These are phyloP conservation scores for Cytospora piceae DNA, from an alignment of 2,329 filamentous ascomycete species.

Conservation along the genomic window DNA sequence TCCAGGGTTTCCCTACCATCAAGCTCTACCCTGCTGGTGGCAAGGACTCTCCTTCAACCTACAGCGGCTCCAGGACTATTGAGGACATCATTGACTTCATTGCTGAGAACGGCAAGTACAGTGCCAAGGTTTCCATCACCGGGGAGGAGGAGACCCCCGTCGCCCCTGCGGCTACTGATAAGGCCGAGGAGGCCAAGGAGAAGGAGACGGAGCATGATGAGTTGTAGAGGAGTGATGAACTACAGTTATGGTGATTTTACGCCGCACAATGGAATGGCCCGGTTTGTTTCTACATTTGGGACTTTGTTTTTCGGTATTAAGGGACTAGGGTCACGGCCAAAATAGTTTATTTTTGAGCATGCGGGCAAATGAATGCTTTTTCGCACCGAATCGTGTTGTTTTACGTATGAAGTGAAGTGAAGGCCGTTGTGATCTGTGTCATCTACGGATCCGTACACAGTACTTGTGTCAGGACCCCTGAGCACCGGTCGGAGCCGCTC, in stretches of 20 bases:
- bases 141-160: constrained; percentile 56
- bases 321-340: constrained; percentile 28
- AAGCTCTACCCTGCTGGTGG: constrained; percentile 92
- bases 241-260: constrained; percentile 8
- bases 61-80: constrained; percentile 83
- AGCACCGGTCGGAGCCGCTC: neutral
- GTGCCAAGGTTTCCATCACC: constrained; percentile 67
- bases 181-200: constrained; percentile 51
- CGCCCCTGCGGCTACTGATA: constrained; percentile 56
- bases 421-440: neutral
- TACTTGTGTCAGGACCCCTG: neutral
- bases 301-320: constrained; percentile 24
- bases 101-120: constrained; percentile 92
- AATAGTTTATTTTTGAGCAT: constrained; percentile 26
- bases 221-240: constrained; percentile 60
- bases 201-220: constrained; percentile 69
- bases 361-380: constrained; percentile 23
- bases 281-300: constrained; percentile 22
- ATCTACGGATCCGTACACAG: neutral
- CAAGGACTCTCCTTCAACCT: constrained; percentile 85
- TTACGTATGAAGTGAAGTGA: neutral
- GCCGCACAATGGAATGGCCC: constrained; percentile 14
- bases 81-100: constrained; percentile 93
- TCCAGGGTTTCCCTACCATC: constrained; percentile 98
- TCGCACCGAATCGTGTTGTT: neutral